Evolutionary conservation across 495 filamentous ascomycete species (phyloP).

Genomic region (Pseudotulostoma volvatum): DNA sequence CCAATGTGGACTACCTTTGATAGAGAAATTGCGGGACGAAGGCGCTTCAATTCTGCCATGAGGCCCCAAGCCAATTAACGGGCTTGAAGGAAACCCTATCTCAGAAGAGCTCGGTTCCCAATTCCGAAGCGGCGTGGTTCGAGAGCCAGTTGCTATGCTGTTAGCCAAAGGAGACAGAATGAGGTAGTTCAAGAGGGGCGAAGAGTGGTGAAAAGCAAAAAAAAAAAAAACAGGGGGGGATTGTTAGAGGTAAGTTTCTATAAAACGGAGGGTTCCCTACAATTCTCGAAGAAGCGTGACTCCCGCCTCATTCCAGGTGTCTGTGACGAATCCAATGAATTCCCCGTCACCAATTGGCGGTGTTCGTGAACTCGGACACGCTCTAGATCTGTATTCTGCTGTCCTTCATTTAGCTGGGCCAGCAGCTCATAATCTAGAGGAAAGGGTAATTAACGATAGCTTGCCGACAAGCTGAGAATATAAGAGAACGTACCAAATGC

Average conservation of each 20-base stretch:
- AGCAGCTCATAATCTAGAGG: slow-evolving; percentile 25
- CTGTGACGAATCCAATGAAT: neutral
- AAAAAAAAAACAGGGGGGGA: neutral
- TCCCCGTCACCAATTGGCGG: neutral
- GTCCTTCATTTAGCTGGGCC: slow-evolving; percentile 13
- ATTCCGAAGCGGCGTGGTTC: slow-evolving; percentile 11
- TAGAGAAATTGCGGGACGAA: neutral
- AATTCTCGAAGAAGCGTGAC: slow-evolving; percentile 16
- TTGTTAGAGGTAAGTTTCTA: too few relatives aligned
- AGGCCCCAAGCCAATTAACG: slow-evolving; percentile 8
- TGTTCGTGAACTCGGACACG: neutral
- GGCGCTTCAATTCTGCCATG: neutral
- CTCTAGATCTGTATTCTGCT: neutral
- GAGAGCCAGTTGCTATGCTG: slow-evolving; percentile 8
- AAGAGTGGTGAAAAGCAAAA: neutral
- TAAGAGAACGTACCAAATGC: slow-evolving; percentile 29
- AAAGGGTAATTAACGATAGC: neutral
- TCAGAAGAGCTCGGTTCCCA: slow-evolving; percentile 17
- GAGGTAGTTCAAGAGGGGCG: too few relatives aligned
- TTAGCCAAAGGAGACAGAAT: too few relatives aligned
- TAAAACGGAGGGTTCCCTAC: slow-evolving; percentile 12
- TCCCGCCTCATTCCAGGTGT: slow-evolving; percentile 3
- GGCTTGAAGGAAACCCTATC: slow-evolving; percentile 15
- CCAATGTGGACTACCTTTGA: neutral
- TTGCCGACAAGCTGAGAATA: neutral